Evolutionary conservation across 2,329 filamentous ascomycete species (phyloP), one percentile per base, ranked within the genome.

Genomic region (Colletotrichum spaethianum): DNA sequence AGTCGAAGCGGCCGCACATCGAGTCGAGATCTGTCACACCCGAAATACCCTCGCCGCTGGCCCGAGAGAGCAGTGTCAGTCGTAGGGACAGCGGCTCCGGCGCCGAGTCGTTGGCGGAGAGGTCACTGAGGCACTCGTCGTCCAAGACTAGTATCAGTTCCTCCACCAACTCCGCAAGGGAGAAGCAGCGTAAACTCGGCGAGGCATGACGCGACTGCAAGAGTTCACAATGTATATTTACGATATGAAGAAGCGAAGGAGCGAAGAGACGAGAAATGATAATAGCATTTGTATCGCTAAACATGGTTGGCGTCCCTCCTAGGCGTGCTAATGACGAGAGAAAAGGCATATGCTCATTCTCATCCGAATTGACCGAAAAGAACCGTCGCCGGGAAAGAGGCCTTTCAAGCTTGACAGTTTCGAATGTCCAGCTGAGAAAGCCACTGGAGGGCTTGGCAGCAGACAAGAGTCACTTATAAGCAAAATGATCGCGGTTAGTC

Each of bases 1-100:
- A 82, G 73, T 75, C 84, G 23, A 86, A 83, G 76, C 82, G 87
- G 42, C 79, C 85, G 0, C 82, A 82, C 0, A 80, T 81, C 4
- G 87, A 90, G 57, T 86, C 85, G 4, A 80, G 88, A 62, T 89
- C 87, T 5, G 83, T 87, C 3, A 89, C 88, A 3, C 88, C 88
- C 0, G 88, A 90, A 52, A 83, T 83, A 23, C 82, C 88, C 5
- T 90, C 88, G 3, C 88, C 88, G 3, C 77, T 90, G 71, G 85
- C 86, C 8, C 83, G 82, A 63, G 87, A 87, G 75, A 87, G 83
- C 72, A 87, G 81, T 59, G 74, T 81, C 33, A 77, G 76, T 16
- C 76, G 74, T 38, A 77, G 50, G 1, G 67, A 63, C 8, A 46
- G 59, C 31, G 67, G 59, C 8, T 69, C 63, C 0, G 71, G 70